Base-by-base conservation (phyloP, 768 basidiomycete species). In the Pisolithus marmoratus region DNA sequence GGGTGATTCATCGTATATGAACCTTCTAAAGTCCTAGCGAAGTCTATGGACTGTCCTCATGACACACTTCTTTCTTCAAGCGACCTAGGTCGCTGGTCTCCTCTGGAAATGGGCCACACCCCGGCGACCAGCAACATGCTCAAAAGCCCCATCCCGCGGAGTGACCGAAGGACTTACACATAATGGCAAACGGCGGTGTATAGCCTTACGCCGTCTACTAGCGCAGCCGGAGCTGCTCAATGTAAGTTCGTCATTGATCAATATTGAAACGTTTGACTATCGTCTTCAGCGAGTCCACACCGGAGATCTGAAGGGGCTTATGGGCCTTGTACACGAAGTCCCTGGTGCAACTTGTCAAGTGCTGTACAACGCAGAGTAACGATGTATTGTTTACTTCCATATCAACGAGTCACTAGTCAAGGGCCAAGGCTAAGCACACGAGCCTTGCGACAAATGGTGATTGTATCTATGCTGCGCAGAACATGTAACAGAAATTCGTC, bases 171-270 rank as follows among this genome's bases (percentile, higher is more conserved):
- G 19, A 51, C 82, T 54, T 65, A 89, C 88, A 85, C 73, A 58
- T 90, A 95, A 66, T 93, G 92, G 61, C 92, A 94, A 19, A 90
- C 86, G 19, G 90, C 85, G 48, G 95, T 94, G 65, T 94, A 95
- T n/a, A n/a, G n/a, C n/a, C n/a, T n/a, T 9, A 92, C 84, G 2
- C 94, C 94, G 54, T 95, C 94, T 56, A 86, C 64, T 38, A n/a
- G n/a, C 94, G 82, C 45, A 95, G 66, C 43, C 94, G 80, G 15
- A 92, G 91, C 52, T 91, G 87, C 66, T 93, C 87, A 38, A 95
- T 79, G 64, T 81, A 90, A 8, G 88, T 70, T 19, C 82, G 83
- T 37, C 94, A 79, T 69, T 82, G 92, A 64, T 90, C 82, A 46
- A 71, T 76, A 45, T 67, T 63, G 64, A 82, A 83, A 17, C 67